Evolutionary conservation across 2,329 filamentous ascomycete genomes (phyloP).

Genomic region (Keithomyces neogunnii): DNA sequence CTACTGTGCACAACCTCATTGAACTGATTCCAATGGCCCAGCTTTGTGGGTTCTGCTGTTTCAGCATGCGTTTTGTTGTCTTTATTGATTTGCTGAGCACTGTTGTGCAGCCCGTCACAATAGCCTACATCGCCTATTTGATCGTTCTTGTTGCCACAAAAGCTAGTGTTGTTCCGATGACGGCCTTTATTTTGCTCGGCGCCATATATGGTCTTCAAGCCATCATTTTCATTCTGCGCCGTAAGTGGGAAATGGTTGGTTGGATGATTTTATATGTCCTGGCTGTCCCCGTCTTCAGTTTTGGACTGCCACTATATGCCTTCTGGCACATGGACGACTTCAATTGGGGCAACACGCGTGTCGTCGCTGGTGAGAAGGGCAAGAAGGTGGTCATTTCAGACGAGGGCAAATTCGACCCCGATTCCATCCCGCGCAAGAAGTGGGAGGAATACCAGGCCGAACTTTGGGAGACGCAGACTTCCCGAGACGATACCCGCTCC

Average conservation of each 20-base stretch:
- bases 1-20: slow-evolving; percentile 93
- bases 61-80: slow-evolving; percentile 97
- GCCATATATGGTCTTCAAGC: slow-evolving; percentile 97
- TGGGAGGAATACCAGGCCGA: slow-evolving; percentile 99
- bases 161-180: slow-evolving; percentile 63
- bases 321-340: slow-evolving; percentile 99
- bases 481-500: slow-evolving; percentile 72
- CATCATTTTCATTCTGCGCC: slow-evolving; percentile 90
- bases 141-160: slow-evolving; percentile 63
- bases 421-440: slow-evolving; percentile 89
- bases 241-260: slow-evolving; percentile 99
- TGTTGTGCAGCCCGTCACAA: slow-evolving; percentile 80
- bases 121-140: slow-evolving; percentile 84
- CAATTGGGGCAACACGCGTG: slow-evolving; percentile 97
- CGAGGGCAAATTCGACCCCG: slow-evolving; percentile 95
- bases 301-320: slow-evolving; percentile 81
- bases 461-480: slow-evolving; percentile 88
- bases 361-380: slow-evolving; percentile 89
- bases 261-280: slow-evolving; percentile 97
- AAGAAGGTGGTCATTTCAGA: slow-evolving; percentile 90
- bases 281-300: slow-evolving; percentile 85
- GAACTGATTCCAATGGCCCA: slow-evolving; percentile 90
- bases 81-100: slow-evolving; percentile 91
- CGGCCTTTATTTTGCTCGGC: slow-evolving; percentile 80
- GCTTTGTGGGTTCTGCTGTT: slow-evolving; percentile 98